Evolutionary conservation across 768 basidiomycete species (phyloP), one percentile per base, ranked within the genome.

Genomic region (Tricholoma terreum): DNA sequence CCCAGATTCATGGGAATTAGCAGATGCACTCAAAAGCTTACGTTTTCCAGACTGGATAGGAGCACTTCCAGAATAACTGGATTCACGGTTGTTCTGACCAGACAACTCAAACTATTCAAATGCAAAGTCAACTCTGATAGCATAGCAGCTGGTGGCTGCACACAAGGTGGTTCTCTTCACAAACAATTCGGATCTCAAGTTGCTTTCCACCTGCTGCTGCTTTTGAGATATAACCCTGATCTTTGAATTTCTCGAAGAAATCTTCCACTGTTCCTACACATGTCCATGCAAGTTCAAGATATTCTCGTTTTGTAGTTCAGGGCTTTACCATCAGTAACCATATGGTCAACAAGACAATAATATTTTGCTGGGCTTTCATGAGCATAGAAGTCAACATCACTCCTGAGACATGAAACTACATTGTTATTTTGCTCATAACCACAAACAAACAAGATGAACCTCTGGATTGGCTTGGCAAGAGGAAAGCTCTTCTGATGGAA

Each of bases 141-240:
- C 6, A 4, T 30, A n/a, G 24, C 24, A 46, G 15, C 45, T 30
- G 24, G 45, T 27, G 45, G 15, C 5, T 15, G 45, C 31, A 14
- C 24, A 53, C 38, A 11, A 52, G 34, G 17, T 24, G 33, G 40
- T 35, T 34, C 45, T 58, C 52, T 17, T 58, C 38, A 30, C 52
- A 54, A 7, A 54, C 51, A 45, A 58, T 3, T 22, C 57, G 51
- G 15, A 58, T 24, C 33, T 58, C 52, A 38, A 58, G 40, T 12
- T 43, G 40, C 31, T 58, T 52, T 17, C 42, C 34, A 19, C 12
- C 43, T 21, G 17, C 22, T 21, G 52, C 57, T 10, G 15, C 19
- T 35, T 38, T 52, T 19, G 52, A 36, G 14, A 51, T 34, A n/a
- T 42, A 51, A 31, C 46, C 43, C 30, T 52, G 27, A 24, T 52